phyloP scores from a whole-genome alignment of 2,329 filamentous ascomycete genomes.

The Ophiostoma sp. region DNA sequence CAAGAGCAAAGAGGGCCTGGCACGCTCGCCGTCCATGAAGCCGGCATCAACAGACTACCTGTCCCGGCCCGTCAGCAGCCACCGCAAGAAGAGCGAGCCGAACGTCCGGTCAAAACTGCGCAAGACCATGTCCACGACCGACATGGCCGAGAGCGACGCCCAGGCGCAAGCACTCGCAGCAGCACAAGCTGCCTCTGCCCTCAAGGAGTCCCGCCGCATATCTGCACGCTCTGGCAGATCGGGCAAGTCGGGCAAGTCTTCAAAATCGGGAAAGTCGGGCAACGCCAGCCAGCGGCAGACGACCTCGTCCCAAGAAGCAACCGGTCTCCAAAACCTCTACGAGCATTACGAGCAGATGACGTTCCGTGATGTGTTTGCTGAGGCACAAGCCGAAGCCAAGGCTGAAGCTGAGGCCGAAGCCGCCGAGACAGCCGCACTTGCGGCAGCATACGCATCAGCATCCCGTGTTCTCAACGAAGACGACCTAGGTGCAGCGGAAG shows the following conservation, averaged over 20 bases:
- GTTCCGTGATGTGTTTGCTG: conserved; percentile 40
- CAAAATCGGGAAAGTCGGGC: conserved; percentile 1
- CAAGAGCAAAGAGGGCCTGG: not conserved
- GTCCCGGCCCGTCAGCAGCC: conserved; percentile 30
- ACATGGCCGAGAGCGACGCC: conserved; percentile 2
- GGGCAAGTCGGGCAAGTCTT: not conserved
- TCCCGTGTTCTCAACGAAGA: not conserved
- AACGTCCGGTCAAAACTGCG: conserved; percentile 27
- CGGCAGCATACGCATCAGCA: not conserved
- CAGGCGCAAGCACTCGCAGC: not conserved
- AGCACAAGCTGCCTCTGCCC: conserved; percentile 30
- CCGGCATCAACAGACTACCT: conserved; percentile 34
- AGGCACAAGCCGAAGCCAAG: conserved; percentile 10
- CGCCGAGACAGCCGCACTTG: not conserved
- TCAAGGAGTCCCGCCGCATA: not conserved
- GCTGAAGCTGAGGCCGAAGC: not conserved
- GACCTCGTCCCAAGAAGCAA: conserved; percentile 25
- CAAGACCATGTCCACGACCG: not conserved
- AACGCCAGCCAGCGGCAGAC: not conserved
- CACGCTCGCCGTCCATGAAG: conserved; percentile 41
- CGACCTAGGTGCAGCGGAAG: not conserved
- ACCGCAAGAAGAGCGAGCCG: conserved; percentile 28
- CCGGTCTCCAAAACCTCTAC: conserved; percentile 48
- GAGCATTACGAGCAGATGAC: conserved; percentile 56
- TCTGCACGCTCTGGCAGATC: conserved; percentile 2